Base-by-base conservation (phyloP, 2,329 filamentous ascomycete genomes). In the Claviceps africana region DNA sequence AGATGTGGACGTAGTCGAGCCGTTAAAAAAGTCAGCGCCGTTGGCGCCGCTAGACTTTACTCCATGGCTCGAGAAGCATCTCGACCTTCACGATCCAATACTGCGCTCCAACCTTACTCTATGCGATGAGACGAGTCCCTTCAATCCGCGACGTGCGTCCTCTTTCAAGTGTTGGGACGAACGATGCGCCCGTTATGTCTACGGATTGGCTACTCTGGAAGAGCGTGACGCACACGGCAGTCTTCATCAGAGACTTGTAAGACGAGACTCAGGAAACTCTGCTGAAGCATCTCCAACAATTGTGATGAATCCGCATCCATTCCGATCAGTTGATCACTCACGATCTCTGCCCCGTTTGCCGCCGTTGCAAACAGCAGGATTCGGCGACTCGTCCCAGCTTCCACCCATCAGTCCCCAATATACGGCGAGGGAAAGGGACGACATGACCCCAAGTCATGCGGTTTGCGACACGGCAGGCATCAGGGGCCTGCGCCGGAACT, bases 111-210 rank as follows among this genome's bases (percentile, higher is more conserved):
- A 42, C 42, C 53, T 44, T 39, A 52, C 48, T 42, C 39, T 44
- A 17, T 51, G 47, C 17, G 43, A 50, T 47, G 53, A 33, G 33
- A 49, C 47, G n/a, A 44, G 35, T 44, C 21, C 45, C 10, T 50
- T 47, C 30, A 45, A 19, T 48, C 47, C 28, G 48, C 51, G 43
- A 48, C 46, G 47, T 47, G 50, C 56, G 48, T 62, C 59, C 31
- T 59, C 74, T 11, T 74, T 74, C 62, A 80, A 77, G 61, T 81
- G 78, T 62, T 73, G 68, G 64, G 68, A 79, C 55, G 73, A 79
- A 50, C 68, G 68, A 52, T 81, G 78, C 58, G 64, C 77, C 54
- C 72, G 77, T 61, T 81, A 79, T 62, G 72, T 81, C 39, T 81
- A 81, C 56, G 78, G 78, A 31, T 79, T 80, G 59, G 60, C 67